phyloP scores from a whole-genome alignment of 805 yeast species.

The Naumovozyma castellii region DNA sequence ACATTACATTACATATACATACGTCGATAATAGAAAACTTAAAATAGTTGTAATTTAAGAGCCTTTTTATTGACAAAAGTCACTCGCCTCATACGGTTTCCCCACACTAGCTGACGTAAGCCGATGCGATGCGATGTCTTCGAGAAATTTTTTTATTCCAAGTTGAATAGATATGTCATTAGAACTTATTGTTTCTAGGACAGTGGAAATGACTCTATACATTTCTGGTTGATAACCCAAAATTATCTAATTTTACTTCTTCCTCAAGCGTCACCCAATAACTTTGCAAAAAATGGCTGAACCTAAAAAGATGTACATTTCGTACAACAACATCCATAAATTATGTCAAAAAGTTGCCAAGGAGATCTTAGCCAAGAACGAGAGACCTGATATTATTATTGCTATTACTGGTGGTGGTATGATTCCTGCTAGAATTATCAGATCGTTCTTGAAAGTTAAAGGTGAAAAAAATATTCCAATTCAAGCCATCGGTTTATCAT shows the following conservation, averaged over 20 bases:
- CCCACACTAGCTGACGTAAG: no score
- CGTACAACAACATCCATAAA: constrained; percentile 77
- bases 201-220: no score
- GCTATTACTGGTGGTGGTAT: constrained; percentile 72
- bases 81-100: no score
- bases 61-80: neutral
- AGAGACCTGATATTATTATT: constrained; percentile 46
- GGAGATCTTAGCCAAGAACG: constrained; percentile 35
- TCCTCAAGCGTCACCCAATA: neutral
- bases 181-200: no score
- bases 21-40: neutral
- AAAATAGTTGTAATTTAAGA: neutral
- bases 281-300: constrained; percentile 23
- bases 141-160: neutral
- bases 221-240: neutral
- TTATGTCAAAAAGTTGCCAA: constrained; percentile 62
- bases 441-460: constrained; percentile 50
- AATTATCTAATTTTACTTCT: neutral
- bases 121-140: neutral
- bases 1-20: constrained; percentile 7
- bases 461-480: constrained; percentile 61
- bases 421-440: constrained; percentile 57
- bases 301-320: constrained; percentile 46
- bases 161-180: no score
- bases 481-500: constrained; percentile 58